Conservation (phyloP, 768 basidiomycete genomes). For the Phallus indusiatus region DNA sequence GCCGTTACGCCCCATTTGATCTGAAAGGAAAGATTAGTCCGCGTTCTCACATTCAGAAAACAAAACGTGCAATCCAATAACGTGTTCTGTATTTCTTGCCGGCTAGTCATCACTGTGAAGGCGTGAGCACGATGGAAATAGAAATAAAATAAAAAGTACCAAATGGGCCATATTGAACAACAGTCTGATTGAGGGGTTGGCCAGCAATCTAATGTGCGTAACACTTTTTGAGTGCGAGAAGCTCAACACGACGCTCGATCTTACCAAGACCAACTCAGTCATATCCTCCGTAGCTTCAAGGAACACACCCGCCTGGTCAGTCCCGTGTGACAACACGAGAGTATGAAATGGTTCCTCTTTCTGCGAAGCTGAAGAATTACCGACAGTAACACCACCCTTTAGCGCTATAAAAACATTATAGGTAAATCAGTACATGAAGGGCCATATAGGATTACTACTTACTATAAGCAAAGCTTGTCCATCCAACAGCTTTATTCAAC, state of each 20-base stretch:
- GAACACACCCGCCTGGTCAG: slow-evolving; percentile 56
- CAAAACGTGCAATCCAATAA: slow-evolving; percentile 60
- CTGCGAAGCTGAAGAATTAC: slow-evolving; percentile 30
- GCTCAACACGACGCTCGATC: slow-evolving; percentile 12
- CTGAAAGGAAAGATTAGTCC: slow-evolving; percentile 25
- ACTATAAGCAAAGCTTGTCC: slow-evolving; percentile 89
- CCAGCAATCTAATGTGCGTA: slow-evolving; percentile 49
- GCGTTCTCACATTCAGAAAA: not conserved
- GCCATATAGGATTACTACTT: slow-evolving; percentile 17
- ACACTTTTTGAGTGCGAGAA: slow-evolving; percentile 3
- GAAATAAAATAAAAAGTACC: not conserved
- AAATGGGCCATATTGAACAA: slow-evolving; percentile 82
- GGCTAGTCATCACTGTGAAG: slow-evolving; percentile 61
- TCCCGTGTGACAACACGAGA: slow-evolving; percentile 61
- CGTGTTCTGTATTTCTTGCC: slow-evolving; percentile 73
- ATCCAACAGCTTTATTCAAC: slow-evolving; percentile 49
- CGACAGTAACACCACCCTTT: slow-evolving; percentile 53
- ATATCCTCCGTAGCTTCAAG: slow-evolving; percentile 48
- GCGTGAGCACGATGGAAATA: not conserved
- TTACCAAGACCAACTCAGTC: slow-evolving; percentile 69
- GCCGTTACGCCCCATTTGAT: slow-evolving; percentile 70
- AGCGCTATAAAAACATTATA: slow-evolving; percentile 34
- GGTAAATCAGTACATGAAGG: not conserved
- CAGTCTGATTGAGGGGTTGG: slow-evolving; percentile 81
- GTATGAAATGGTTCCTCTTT: slow-evolving; percentile 59